Base-by-base conservation (phyloP, 2,329 filamentous ascomycete genomes). In the Coniochaeta ligniaria region DNA sequence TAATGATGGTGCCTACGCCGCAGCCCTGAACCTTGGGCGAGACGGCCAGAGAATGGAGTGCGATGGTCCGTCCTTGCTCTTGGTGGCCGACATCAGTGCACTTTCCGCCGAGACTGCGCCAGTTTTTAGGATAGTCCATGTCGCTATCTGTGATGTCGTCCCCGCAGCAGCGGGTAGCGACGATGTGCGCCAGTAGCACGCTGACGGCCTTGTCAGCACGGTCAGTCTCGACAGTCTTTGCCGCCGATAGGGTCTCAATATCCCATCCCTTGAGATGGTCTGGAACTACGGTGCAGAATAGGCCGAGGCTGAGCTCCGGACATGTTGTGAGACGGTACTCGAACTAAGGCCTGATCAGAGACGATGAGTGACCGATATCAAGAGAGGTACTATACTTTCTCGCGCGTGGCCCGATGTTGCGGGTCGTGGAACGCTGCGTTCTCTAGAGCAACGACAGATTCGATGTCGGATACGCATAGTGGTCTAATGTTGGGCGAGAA, bases 1-100 rank as follows among this genome's bases (percentile, higher is more conserved):
- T 79, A 62, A 96, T 76, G 22, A 88, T 85, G 64, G 83, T 86
- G 17, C 90, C 93, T 2, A 96, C 78, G 1, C 91, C 89, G 61
- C 86, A 85, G 36, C 84, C 80, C 65, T 95, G 91, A 60, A 92
- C 85, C 62, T 87, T 83, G 0, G 91, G 91, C 60, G 89, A 80
- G 6, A 96, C 87, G 20, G 90, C 91, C 6, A 97, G 80, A 0
- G 90, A 94, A 74, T 97, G 93, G 57, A 96, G 76, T 60, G 86
- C 91, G 60, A 96, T 81, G 0, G 91, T 96, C 50, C 85, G 76
- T 43, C 92, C 92, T 17, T 79, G 77, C 61, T 91, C 85, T 66
- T 89, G 84, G 73, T 96, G 91, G 35, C 91, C 91, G 11, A 85
- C 69, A 1, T 73, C 70, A 38, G 62, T 60, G 3, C 81, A 77